Conservation (phyloP, 2,329 filamentous ascomycete species). For the Teratosphaeria epicoccoides region DNA sequence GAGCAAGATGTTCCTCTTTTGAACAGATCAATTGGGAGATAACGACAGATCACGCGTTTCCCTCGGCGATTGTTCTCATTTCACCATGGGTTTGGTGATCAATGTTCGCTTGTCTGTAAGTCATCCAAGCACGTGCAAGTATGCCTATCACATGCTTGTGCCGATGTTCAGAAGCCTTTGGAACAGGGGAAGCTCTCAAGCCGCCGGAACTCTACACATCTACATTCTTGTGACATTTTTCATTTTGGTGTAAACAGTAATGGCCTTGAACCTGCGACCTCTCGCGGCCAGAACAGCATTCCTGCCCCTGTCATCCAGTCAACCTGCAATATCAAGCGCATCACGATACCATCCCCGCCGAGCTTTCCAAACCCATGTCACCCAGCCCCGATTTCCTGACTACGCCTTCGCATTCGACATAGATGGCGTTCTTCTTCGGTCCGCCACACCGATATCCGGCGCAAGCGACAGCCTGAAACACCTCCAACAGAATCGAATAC, state of each 20-base stretch:
- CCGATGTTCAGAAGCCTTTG: not conserved
- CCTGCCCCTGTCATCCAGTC: not conserved
- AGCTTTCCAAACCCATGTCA: conserved; percentile 11
- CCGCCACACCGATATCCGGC: conserved; percentile 65
- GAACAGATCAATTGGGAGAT: no score
- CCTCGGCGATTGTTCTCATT: no score
- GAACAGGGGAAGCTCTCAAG: not conserved
- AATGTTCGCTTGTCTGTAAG: not conserved
- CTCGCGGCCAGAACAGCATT: not conserved
- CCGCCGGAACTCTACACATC: not conserved
- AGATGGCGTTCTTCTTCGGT: conserved; percentile 88
- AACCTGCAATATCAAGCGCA: not conserved
- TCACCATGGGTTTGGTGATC: no score
- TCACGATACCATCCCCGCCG: not conserved
- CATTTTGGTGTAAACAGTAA: not conserved
- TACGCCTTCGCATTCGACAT: conserved; percentile 57
- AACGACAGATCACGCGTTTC: no score
- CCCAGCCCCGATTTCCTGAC: conserved; percentile 24
- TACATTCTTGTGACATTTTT: not conserved
- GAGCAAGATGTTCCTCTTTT: no score
- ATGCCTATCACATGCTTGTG: not conserved
- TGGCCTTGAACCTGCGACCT: not conserved
- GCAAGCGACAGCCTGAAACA: conserved; percentile 63
- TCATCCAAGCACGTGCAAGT: not conserved
- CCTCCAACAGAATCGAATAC: conserved; percentile 64